Base-by-base conservation (phyloP, 352 stramenopile genomes). In the Pilasporangium apinafurcum region DNA sequence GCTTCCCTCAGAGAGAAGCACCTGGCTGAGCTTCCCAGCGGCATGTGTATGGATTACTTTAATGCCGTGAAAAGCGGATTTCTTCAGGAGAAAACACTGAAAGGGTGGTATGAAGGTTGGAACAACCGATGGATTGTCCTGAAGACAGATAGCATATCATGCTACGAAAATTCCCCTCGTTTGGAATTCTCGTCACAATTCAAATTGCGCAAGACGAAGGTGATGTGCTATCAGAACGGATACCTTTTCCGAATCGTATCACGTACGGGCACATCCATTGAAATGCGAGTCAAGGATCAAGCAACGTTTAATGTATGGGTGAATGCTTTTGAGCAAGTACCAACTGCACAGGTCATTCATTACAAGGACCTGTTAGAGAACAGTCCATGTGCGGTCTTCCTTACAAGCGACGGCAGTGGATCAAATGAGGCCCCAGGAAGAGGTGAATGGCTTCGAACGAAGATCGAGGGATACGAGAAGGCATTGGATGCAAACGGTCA, bases 61-160 rank as follows among this genome's bases (percentile, higher is more conserved):
- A 82, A 80, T 10, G 76, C 81, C 1, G 62, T 85, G 14, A 91
- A 88, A 39, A 63, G 66, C 2, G 74, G 80, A 0, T 86, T 86
- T 25, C 35, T 88, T 8, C 69, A 88, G 26, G 78, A 91, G 37
- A 86, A 81, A n/a, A 65, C 68, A 0, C 61, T 58, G 1, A 91
- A 88, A 24, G 75, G 73, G 0, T 93, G 78, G 76, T 90, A 90
- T 25, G 81, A 93, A 62, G 79, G 74, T 32, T 88, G 77, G 74
- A 83, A 72, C 34, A 86, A 74, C 30, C 68, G 78, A 4, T 93
- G 81, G 81, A 56, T 93, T 26, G 78, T 93, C 24, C 52, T 93
- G n/a, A 70, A 90, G 56, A 67, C 85, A 8, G 63, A 78, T 21
- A 62, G 81, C 43, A 38, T 93, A 14, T 81, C 68, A 9, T 89